phyloP scores from a whole-genome alignment of 2,329 filamentous ascomycete genomes.

The Neofusicoccum sp. region DNA sequence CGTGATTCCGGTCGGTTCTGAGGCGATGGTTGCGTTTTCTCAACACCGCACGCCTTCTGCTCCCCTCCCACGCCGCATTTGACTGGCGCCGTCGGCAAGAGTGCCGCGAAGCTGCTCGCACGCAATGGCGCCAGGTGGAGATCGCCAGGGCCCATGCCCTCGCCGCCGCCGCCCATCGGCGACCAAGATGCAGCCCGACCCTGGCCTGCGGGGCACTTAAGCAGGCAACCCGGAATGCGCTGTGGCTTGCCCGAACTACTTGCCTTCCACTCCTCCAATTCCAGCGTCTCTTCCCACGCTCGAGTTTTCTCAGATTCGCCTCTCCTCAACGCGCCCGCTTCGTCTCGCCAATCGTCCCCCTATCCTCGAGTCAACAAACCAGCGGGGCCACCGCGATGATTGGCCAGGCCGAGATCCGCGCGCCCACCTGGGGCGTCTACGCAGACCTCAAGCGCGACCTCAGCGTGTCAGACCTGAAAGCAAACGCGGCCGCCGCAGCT shows the following conservation, averaged over 20 bases:
- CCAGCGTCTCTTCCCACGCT: not conserved
- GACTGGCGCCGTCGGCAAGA: not conserved
- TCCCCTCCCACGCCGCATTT: not conserved
- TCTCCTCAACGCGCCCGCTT: not conserved
- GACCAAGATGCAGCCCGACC: not conserved
- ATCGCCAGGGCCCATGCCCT: not conserved
- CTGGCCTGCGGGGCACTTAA: not conserved
- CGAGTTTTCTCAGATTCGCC: not conserved
- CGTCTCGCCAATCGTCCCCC: not conserved
- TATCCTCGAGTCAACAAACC: not conserved
- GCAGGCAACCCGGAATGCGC: conserved; percentile 2
- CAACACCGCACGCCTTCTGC: conserved; percentile 1
- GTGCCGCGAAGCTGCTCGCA: not conserved
- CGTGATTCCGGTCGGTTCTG: conserved; percentile 4
- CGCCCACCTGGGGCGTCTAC: not conserved
- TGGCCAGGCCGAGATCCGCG: conserved; percentile 11
- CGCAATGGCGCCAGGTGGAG: not conserved
- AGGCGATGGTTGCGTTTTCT: conserved; percentile 5
- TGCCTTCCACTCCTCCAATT: not conserved
- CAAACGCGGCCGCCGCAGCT: not conserved
- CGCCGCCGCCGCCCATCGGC: not conserved
- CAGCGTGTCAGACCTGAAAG: conserved; percentile 2
- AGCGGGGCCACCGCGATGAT: conserved; percentile 2
- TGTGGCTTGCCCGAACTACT: not conserved
- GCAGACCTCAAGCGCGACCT: conserved; percentile 11